These are phyloP conservation scores for Pythium folliculosum DNA, from an alignment of 352 stramenopile species.

Conservation along the genomic window DNA sequence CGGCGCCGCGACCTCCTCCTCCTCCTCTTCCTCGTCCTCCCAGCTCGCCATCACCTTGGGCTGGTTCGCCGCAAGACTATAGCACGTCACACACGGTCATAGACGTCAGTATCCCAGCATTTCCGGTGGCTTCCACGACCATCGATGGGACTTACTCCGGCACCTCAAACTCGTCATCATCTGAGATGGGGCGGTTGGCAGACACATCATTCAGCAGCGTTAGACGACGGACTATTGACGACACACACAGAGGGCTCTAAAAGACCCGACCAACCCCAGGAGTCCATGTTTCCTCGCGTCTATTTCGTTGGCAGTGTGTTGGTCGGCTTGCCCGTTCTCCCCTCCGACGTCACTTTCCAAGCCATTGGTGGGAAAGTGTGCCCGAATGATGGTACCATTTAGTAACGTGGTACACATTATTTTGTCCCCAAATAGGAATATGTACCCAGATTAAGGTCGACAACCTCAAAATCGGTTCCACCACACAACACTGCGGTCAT, in stretches of 20 bases:
- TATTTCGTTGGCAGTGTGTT: conserved; percentile 1
- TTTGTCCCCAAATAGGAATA: not conserved
- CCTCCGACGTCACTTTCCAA: conserved; percentile 26
- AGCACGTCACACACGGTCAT: not conserved
- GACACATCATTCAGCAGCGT: conserved; percentile 1
- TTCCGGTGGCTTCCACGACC: no score
- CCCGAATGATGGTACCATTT: conserved; percentile 11
- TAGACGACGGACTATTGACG: not conserved
- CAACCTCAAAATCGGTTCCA: not conserved
- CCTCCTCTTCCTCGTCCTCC: conserved; percentile 82
- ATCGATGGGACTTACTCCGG: conserved; percentile 50
- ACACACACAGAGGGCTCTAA: no score
- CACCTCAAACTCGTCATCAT: conserved; percentile 87
- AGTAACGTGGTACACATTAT: conserved; percentile 8
- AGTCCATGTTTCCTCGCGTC: conserved; percentile 55
- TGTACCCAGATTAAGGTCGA: not conserved
- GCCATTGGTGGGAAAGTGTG: conserved; percentile 25
- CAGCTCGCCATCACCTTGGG: conserved; percentile 56
- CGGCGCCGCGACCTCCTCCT: conserved; percentile 36
- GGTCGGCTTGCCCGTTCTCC: not conserved
- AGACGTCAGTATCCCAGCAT: not conserved
- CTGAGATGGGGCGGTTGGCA: conserved; percentile 26
- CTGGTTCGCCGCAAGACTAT: conserved; percentile 38
- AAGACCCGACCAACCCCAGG: conserved; percentile 51
- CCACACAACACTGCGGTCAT: not conserved